phyloP scores from a whole-genome alignment of 1,284 basidiomycete species.

The Anthracocystis panici-leucophaei region DNA sequence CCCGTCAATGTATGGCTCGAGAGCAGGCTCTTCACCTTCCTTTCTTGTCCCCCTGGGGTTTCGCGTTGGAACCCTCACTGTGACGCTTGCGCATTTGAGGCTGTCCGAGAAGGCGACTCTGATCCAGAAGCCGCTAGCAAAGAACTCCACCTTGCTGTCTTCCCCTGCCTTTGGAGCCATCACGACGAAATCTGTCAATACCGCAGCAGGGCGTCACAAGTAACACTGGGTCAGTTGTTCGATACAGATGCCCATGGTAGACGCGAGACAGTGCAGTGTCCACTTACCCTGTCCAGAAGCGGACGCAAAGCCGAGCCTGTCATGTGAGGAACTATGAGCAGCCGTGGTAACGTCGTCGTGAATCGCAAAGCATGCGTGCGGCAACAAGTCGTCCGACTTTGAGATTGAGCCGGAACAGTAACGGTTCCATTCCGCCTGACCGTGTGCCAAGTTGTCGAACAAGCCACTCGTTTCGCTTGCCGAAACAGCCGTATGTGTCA shows the following conservation, averaged over 20 bases:
- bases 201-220: too few relatives aligned
- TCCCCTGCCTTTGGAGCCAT: conserved; percentile 10
- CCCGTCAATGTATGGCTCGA: conserved; percentile 21
- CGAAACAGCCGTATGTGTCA: background rate
- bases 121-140: conserved; percentile 24
- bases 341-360: conserved; percentile 21
- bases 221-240: background rate
- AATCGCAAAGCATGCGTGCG: conserved; percentile 30
- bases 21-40: conserved; percentile 21
- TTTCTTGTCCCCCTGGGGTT: background rate
- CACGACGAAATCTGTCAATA: conserved; percentile 23
- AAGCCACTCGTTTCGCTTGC: background rate
- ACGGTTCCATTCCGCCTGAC: conserved; percentile 23
- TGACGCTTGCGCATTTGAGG: conserved; percentile 14
- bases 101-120: conserved; percentile 12
- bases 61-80: conserved; percentile 15
- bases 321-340: conserved; percentile 16
- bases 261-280: background rate
- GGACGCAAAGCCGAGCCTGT: conserved; percentile 22
- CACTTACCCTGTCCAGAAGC: conserved; percentile 30
- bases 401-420: conserved; percentile 12
- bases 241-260: too few relatives aligned
- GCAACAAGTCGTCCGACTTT: background rate
- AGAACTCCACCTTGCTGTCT: conserved; percentile 31
- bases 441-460: conserved; percentile 22